These are phyloP conservation scores for Vachellia pachyceras DNA, from an alignment of 306 rosid species.

Conservation along the genomic window DNA sequence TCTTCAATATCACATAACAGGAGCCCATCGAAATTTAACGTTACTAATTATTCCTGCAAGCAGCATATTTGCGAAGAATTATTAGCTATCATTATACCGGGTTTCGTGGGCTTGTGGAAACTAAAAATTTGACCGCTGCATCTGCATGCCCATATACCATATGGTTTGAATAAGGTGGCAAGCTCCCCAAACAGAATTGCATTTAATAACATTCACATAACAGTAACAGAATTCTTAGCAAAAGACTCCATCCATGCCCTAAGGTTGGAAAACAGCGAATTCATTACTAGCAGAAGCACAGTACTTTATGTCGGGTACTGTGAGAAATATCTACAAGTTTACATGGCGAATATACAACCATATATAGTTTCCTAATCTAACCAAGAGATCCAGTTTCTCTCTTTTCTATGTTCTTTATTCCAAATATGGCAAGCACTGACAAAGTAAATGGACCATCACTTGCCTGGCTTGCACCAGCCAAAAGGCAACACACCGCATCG, in stretches of 20 bases:
- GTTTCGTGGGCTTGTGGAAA: not conserved
- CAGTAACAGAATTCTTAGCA: constrained; percentile 10
- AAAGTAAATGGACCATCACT: constrained; percentile 46
- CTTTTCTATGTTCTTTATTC: constrained; percentile 51
- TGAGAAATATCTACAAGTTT: constrained; percentile 47
- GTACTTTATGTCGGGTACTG: constrained; percentile 30
- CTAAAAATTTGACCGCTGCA: not conserved
- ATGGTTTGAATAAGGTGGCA: not conserved
- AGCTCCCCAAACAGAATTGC: not conserved
- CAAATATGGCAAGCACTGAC: constrained; percentile 44
- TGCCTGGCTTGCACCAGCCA: constrained; percentile 42
- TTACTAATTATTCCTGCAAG: too few relatives aligned
- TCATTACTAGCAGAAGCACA: constrained; percentile 17
- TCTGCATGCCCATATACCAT: not conserved
- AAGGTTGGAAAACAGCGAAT: constrained; percentile 15
- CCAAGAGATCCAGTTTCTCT: constrained; percentile 37
- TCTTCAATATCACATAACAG: not conserved
- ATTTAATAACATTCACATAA: constrained; percentile 14
- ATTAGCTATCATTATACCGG: not conserved
- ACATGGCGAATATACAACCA: constrained; percentile 52
- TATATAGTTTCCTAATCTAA: constrained; percentile 41
- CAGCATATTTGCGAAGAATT: not conserved
- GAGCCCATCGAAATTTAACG: not conserved
- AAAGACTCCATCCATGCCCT: not conserved
- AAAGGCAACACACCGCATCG: constrained; percentile 46